A percentile compares a stretch with the other conserved stretches of the same genome.
These are phyloP conservation scores for Solanum medicagineum DNA, from an alignment of 257 asterid species.

Conservation along the genomic window DNA sequence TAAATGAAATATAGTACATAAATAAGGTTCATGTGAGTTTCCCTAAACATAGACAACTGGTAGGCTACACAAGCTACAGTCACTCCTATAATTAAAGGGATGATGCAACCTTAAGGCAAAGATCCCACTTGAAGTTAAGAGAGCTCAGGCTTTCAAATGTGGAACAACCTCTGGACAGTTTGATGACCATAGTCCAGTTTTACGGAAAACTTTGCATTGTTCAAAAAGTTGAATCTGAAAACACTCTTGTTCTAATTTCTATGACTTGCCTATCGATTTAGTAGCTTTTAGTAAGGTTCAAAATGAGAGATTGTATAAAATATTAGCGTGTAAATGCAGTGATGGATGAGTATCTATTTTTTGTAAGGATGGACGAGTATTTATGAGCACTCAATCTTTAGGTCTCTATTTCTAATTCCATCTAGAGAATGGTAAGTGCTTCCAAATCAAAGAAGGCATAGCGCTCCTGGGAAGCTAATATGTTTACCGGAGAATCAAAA, in stretches of 20 bases:
- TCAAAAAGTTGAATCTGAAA: neutral
- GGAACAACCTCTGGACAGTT: neutral
- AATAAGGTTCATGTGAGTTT: neutral
- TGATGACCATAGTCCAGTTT: neutral
- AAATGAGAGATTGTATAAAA: neutral
- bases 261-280: neutral
- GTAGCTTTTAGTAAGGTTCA: neutral
- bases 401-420: neutral
- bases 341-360: neutral
- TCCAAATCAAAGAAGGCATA: neutral
- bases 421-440: neutral
- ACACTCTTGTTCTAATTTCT: neutral
- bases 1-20: neutral
- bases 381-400: neutral
- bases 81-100: neutral
- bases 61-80: neutral
- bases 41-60: neutral
- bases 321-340: neutral
- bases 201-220: neutral
- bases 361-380: neutral
- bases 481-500: neutral
- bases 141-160: neutral
- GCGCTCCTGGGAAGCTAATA: neutral
- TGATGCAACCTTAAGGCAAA: neutral
- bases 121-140: neutral